A percentile compares a stretch with the other conserved stretches of the same genome.
Conservation (phyloP, 768 basidiomycete genomes). For the Dioszegia aurantiaca region DNA sequence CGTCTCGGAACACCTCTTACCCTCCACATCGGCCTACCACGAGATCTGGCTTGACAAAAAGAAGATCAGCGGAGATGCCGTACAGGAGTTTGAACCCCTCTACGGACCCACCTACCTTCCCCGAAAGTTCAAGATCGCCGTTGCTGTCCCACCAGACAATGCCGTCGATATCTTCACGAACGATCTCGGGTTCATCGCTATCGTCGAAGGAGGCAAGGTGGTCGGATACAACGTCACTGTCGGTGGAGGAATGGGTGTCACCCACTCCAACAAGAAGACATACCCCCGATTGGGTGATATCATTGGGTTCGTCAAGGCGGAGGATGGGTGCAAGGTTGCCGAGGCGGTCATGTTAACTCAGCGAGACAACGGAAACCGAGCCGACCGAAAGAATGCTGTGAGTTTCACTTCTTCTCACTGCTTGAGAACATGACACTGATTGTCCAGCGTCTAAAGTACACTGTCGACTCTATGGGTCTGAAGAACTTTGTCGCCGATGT, state of each 20-base stretch:
- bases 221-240: constrained; percentile 89
- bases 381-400: constrained; percentile 64
- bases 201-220: constrained; percentile 71
- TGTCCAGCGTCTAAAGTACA: constrained; percentile 79
- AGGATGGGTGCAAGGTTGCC: constrained; percentile 79
- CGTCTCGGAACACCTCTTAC: constrained; percentile 81
- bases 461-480: constrained; percentile 76
- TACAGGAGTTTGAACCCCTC: constrained; percentile 93
- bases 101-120: constrained; percentile 97
- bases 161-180: constrained; percentile 88
- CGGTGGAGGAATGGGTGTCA: constrained; percentile 99
- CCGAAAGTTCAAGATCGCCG: constrained; percentile 93
- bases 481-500: constrained; percentile 75
- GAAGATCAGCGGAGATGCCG: constrained; percentile 84
- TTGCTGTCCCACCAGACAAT: constrained; percentile 93
- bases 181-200: constrained; percentile 95
- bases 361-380: constrained; percentile 91
- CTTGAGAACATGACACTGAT: constrained; percentile 2
- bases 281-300: constrained; percentile 85
- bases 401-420: constrained; percentile 47
- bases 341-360: constrained; percentile 93
- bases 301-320: constrained; percentile 86
- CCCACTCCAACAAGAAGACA: constrained; percentile 97
- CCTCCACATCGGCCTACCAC: constrained; percentile 88
- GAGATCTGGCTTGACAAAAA: constrained; percentile 99